Conservation (phyloP, 495 filamentous ascomycete species). For the Penicillium salamii region DNA sequence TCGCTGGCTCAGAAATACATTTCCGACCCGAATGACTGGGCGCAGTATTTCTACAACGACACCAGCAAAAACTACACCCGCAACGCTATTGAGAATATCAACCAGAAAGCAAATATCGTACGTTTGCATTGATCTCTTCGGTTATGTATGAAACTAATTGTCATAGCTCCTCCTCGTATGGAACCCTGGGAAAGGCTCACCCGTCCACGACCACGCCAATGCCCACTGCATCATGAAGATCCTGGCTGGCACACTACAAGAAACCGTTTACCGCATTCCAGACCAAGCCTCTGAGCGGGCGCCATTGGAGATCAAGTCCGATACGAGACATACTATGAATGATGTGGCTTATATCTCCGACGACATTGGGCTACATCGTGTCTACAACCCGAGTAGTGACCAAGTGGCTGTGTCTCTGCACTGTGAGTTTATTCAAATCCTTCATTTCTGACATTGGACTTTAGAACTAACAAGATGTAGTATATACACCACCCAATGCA, state of each 20-base stretch:
- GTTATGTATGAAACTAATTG: too few species aligned
- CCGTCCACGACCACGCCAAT: constrained; percentile 83
- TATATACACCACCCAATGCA: constrained; percentile 56
- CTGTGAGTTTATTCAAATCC: too few species aligned
- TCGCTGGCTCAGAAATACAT: constrained; percentile 30
- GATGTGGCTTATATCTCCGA: constrained; percentile 80
- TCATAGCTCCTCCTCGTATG: constrained; percentile 85
- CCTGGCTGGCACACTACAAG: constrained; percentile 56
- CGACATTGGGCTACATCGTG: constrained; percentile 74
- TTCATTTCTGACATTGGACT: too few species aligned
- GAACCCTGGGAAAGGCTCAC: constrained; percentile 76
- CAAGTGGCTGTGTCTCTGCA: constrained; percentile 83
- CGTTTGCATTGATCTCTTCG: too few species aligned
- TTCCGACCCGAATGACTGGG: constrained; percentile 34
- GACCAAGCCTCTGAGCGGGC: constrained; percentile 23
- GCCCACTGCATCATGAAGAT: constrained; percentile 70
- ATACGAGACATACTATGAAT: constrained; percentile 39
- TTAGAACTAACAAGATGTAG: constrained; percentile 4
- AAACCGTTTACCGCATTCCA: constrained; percentile 73
- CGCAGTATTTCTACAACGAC: constrained; percentile 32
- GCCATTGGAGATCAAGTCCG: constrained; percentile 27
- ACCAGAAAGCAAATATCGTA: constrained; percentile 36
- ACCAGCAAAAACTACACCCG: constrained; percentile 38
- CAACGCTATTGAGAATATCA: constrained; percentile 39
- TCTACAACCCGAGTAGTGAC: constrained; percentile 64